Conservation (phyloP, 495 filamentous ascomycete genomes). For the Haplographium delicatum region DNA sequence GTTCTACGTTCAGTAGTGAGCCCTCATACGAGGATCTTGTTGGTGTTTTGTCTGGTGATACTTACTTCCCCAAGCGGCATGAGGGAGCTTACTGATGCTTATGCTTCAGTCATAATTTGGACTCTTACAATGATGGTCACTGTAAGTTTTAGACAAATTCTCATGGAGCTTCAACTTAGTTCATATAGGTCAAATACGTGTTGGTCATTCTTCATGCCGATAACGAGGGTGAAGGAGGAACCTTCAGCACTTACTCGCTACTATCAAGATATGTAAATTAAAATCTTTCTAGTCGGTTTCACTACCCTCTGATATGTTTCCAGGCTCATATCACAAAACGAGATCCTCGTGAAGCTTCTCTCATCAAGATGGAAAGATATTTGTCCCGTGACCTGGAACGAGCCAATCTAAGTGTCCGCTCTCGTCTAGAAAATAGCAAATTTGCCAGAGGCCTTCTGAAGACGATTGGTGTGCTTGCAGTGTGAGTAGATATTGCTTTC, state of each 20-base stretch:
- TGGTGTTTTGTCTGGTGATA: conserved; percentile 65
- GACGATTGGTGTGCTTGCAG: conserved; percentile 60
- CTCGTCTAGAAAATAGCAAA: conserved; percentile 49
- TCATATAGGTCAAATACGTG: conserved; percentile 46
- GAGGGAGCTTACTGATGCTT: conserved; percentile 58
- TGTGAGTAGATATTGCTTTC: too few relatives aligned
- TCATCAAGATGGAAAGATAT: conserved; percentile 54
- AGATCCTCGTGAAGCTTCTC: conserved; percentile 20
- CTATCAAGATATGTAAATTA: conserved; percentile 50
- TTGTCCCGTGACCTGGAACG: conserved; percentile 44
- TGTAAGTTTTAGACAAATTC: conserved; percentile 32
- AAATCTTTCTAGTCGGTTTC: background rate
- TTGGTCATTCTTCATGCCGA: conserved; percentile 63
- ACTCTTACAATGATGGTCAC: conserved; percentile 69
- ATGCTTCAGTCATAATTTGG: conserved; percentile 69
- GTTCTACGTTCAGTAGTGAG: conserved; percentile 55
- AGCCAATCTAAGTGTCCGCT: conserved; percentile 46
- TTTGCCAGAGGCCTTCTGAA: conserved; percentile 52
- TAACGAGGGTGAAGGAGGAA: conserved; percentile 73
- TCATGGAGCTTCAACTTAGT: background rate
- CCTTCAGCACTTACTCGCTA: conserved; percentile 64
- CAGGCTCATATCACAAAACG: conserved; percentile 28
- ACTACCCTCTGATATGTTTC: background rate
- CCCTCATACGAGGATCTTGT: conserved; percentile 56
- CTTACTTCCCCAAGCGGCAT: conserved; percentile 43